A percentile compares a stretch with the other conserved stretches of the same genome.
Conservation (phyloP, 495 filamentous ascomycete genomes). For the Articulospora tetracladia region DNA sequence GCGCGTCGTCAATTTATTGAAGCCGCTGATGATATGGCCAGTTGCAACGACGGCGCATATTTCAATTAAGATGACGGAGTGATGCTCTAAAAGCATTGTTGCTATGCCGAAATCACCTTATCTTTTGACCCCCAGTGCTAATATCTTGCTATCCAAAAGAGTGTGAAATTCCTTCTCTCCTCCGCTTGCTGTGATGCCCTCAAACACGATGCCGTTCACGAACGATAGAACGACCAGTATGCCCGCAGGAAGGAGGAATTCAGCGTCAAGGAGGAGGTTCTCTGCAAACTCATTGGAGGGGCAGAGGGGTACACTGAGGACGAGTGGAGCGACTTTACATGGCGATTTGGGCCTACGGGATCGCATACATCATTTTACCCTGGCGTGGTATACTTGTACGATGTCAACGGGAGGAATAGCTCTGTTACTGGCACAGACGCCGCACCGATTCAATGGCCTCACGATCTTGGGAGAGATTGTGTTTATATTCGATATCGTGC, state of each 20-base stretch:
- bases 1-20: too few relatives aligned
- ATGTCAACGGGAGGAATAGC: constrained; percentile 68
- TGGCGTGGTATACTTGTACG: constrained; percentile 56
- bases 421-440: constrained; percentile 53
- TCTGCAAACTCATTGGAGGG: constrained; percentile 12
- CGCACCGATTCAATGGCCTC: constrained; percentile 57
- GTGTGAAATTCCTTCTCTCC: neutral
- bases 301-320: constrained; percentile 3
- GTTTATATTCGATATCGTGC: constrained; percentile 58
- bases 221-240: neutral
- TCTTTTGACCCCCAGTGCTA: neutral
- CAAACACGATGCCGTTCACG: neutral
- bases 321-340: constrained; percentile 9
- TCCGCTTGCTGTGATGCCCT: too few relatives aligned
- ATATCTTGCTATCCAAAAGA: neutral
- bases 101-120: too few relatives aligned
- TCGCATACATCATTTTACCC: constrained; percentile 63
- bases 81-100: too few relatives aligned
- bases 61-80: too few relatives aligned
- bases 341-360: constrained; percentile 22
- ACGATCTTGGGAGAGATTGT: constrained; percentile 54
- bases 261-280: neutral
- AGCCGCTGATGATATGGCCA: too few relatives aligned
- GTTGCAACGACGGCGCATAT: too few relatives aligned
- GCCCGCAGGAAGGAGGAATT: neutral